Evolutionary conservation across 2,329 filamentous ascomycete species (phyloP).

Genomic region (Leptographium radiaticola): DNA sequence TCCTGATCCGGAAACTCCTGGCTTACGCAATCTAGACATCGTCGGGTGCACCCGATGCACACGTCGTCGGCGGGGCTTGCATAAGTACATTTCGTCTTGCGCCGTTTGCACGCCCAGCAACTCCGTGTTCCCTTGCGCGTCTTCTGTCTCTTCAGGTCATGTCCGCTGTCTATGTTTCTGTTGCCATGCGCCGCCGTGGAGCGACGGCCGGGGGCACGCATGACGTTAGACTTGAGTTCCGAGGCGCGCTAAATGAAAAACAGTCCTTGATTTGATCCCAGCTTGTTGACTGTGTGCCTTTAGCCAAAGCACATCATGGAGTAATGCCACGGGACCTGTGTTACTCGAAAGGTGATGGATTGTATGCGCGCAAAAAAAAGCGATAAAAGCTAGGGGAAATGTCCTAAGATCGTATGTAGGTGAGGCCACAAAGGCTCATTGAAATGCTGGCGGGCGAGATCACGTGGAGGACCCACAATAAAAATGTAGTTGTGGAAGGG

Average conservation of each 20-base stretch:
- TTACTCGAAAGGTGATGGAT: no score
- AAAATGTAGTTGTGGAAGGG: not conserved
- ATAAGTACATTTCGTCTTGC: conserved; percentile 39
- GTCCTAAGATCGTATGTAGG: not conserved
- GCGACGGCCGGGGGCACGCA: not conserved
- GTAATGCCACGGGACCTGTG: no score
- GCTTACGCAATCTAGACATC: conserved; percentile 29
- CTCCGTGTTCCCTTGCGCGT: conserved; percentile 41
- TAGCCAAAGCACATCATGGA: not conserved
- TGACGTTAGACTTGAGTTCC: not conserved
- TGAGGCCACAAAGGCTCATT: not conserved
- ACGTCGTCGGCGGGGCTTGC: conserved; percentile 20
- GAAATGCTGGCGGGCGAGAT: not conserved
- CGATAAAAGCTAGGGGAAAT: not conserved
- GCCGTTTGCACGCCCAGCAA: conserved; percentile 46
- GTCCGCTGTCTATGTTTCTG: no score
- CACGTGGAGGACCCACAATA: not conserved
- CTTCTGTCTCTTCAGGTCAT: conserved; percentile 6
- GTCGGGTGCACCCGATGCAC: conserved; percentile 32
- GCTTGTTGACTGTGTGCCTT: not conserved
- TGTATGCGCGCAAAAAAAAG: no score
- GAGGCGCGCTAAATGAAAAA: not conserved
- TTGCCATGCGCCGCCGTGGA: not conserved
- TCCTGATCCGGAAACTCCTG: conserved; percentile 30
- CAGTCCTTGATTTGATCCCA: not conserved